phyloP scores from a whole-genome alignment of 352 stramenopile genomes.

The Globisporangium barbulae region DNA sequence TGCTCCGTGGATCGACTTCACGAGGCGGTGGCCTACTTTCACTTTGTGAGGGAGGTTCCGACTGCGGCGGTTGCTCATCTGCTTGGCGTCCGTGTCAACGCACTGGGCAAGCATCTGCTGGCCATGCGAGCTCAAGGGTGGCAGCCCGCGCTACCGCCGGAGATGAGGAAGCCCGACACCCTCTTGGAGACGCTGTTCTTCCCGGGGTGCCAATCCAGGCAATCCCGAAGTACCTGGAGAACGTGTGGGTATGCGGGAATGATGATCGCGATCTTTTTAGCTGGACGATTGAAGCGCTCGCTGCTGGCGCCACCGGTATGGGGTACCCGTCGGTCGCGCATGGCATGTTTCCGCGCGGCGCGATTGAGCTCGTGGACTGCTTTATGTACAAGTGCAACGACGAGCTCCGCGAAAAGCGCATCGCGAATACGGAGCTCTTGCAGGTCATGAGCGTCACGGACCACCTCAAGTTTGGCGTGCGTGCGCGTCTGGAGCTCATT shows the following conservation, averaged over 20 bases:
- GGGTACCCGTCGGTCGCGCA: constrained; percentile 79
- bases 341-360: constrained; percentile 73
- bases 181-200: too few species aligned
- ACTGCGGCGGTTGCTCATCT: too few species aligned
- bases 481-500: constrained; percentile 62
- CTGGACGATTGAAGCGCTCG: constrained; percentile 77
- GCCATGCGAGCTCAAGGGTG: too few species aligned
- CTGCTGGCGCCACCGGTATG: constrained; percentile 57
- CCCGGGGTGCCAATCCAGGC: too few species aligned
- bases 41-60: too few species aligned
- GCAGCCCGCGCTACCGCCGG: too few species aligned
- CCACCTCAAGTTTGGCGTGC: constrained; percentile 77
- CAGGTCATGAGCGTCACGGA: constrained; percentile 73
- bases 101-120: too few species aligned
- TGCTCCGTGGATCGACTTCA: too few species aligned
- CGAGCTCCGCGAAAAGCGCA: constrained; percentile 54
- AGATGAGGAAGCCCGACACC: too few species aligned
- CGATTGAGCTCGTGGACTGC: constrained; percentile 81
- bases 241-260: constrained; percentile 11
- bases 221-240: too few species aligned
- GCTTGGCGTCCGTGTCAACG: too few species aligned
- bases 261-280: constrained; percentile 24
- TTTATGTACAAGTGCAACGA: constrained; percentile 80
- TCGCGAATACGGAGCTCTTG: constrained; percentile 52
- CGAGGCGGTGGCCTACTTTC: too few species aligned